A percentile compares a stretch with the other conserved stretches of the same genome.
phyloP scores from a whole-genome alignment of 805 yeast species.

The Saccharomycopsis sp. region DNA sequence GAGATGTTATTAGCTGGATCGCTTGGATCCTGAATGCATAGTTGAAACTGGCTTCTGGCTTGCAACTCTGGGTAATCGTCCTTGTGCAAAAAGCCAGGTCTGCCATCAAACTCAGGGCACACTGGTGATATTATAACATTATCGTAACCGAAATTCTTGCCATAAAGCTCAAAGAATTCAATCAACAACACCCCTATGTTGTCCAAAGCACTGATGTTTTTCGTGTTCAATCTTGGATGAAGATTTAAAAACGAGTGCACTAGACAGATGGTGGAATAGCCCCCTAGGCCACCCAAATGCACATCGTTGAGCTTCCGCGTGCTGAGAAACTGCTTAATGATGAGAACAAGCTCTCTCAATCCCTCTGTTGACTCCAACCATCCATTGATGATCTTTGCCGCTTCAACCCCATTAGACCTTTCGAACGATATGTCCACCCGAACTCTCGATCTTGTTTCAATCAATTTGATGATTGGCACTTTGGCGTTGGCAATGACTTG shows the following conservation, averaged over 20 bases:
- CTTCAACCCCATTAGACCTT: conserved; percentile 69
- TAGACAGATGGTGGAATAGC: conserved; percentile 84
- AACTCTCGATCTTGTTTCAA: conserved; percentile 59
- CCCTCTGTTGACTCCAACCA: conserved; percentile 77
- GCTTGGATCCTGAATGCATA: conserved; percentile 84
- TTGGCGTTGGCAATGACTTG: conserved; percentile 85
- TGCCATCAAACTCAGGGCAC: conserved; percentile 38
- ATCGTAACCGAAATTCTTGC: conserved; percentile 81
- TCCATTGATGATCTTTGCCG: conserved; percentile 64
- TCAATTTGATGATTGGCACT: conserved; percentile 89
- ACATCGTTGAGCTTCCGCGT: conserved; percentile 76
- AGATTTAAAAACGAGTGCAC: conserved; percentile 67
- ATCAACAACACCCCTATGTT: conserved; percentile 81
- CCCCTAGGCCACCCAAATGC: conserved; percentile 91
- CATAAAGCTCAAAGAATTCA: conserved; percentile 89
- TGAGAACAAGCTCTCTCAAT: conserved; percentile 68
- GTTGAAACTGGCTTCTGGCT: conserved; percentile 47
- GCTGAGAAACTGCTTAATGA: conserved; percentile 76
- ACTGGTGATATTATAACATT: conserved; percentile 58
- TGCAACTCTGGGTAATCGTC: conserved; percentile 41
- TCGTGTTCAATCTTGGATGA: conserved; percentile 70
- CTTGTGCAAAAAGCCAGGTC: conserved; percentile 53
- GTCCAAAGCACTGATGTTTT: conserved; percentile 55
- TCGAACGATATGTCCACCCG: conserved; percentile 90
- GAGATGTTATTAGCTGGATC: conserved; percentile 78